phyloP scores from a whole-genome alignment of 208 protist genomes.

The Acanthamoeba royreba region DNA sequence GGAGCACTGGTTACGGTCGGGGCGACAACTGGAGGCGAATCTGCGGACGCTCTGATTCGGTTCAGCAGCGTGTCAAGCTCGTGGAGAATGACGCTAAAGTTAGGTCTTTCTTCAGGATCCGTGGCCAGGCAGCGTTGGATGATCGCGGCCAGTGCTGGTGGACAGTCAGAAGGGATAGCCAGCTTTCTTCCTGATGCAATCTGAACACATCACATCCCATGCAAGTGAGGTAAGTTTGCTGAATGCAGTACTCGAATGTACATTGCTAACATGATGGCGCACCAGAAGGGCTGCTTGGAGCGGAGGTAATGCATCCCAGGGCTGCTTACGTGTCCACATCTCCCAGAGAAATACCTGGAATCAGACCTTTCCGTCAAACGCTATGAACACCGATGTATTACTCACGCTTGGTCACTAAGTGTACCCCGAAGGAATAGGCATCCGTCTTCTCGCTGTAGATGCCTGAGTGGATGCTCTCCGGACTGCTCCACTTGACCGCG shows the following conservation, averaged over 20 bases:
- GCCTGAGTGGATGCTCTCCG: not conserved
- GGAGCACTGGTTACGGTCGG: no score
- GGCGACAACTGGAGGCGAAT: not conserved
- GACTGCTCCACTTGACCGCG: conserved; percentile 21
- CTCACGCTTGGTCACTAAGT: not conserved
- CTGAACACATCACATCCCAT: no score
- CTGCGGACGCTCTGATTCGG: not conserved
- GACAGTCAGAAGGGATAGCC: not conserved
- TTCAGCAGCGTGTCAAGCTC: not conserved
- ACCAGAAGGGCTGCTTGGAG: not conserved
- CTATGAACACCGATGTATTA: not conserved
- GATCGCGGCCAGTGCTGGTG: not conserved
- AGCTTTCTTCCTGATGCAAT: not conserved
- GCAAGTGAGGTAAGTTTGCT: no score
- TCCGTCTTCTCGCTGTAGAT: conserved; percentile 37
- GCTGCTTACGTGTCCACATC: not conserved
- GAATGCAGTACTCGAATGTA: no score
- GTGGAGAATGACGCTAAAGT: not conserved
- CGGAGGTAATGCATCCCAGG: not conserved
- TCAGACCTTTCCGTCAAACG: no score
- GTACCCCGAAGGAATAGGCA: conserved; percentile 1
- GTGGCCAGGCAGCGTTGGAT: not conserved
- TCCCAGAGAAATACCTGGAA: not conserved
- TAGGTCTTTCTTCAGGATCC: not conserved
- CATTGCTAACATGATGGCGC: not conserved